Percentiles rank a stretch among this genome's conserved stretches.
Conservation (phyloP, 106 monocot genomes). For the Gastrodia elata region DNA sequence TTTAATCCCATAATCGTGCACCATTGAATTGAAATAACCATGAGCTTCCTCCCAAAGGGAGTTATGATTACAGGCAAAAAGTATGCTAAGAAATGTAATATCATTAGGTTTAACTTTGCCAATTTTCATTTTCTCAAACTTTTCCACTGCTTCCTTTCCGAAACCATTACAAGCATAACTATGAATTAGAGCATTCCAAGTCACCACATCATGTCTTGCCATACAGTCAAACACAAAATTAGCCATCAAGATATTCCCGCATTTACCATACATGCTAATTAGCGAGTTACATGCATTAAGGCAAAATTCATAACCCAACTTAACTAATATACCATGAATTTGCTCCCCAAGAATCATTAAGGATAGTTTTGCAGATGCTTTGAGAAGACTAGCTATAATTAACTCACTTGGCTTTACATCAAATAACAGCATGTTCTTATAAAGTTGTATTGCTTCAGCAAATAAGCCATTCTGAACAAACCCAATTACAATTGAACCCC, state of each 20-base stretch:
- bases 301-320: slow-evolving; percentile 21
- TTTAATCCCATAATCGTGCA: slow-evolving; percentile 23
- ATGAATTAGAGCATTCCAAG: slow-evolving; percentile 59
- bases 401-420: slow-evolving; percentile 18
- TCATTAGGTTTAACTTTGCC: slow-evolving; percentile 32
- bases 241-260: slow-evolving; percentile 32
- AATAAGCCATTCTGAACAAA: slow-evolving; percentile 22
- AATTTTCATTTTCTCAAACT: slow-evolving; percentile 33
- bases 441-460: slow-evolving; percentile 28
- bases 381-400: slow-evolving; percentile 29
- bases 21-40: slow-evolving; percentile 39
- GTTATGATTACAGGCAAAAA: slow-evolving; percentile 47
- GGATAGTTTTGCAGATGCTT: slow-evolving; percentile 34
- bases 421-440: slow-evolving; percentile 25
- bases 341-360: slow-evolving; percentile 25
- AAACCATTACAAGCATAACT: slow-evolving; percentile 49
- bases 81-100: slow-evolving; percentile 49
- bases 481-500: slow-evolving; percentile 23
- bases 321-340: slow-evolving; percentile 30
- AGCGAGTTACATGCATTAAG: slow-evolving; percentile 39
- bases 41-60: slow-evolving; percentile 38
- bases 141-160: slow-evolving; percentile 24
- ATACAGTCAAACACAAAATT: slow-evolving; percentile 29
- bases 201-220: slow-evolving; percentile 23
- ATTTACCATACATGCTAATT: slow-evolving; percentile 52